phyloP scores from a whole-genome alignment of 2,329 filamentous ascomycete genomes.

The Paraphoma chrysanthemicola region DNA sequence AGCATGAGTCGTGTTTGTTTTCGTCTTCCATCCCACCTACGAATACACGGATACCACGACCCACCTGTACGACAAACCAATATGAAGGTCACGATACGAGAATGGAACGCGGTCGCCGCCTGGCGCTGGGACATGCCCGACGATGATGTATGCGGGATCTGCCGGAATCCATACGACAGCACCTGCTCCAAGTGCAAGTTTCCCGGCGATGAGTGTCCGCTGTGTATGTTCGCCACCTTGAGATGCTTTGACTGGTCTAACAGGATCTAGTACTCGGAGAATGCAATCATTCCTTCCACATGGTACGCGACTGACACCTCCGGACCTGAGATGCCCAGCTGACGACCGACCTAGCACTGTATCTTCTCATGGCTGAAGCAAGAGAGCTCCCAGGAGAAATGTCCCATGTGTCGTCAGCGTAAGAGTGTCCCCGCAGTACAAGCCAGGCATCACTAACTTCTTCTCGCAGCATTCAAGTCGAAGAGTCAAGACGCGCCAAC shows the following conservation, averaged over 20 bases:
- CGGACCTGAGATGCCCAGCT: slow-evolving; percentile 5
- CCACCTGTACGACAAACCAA: slow-evolving; percentile 10
- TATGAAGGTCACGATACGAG: slow-evolving; percentile 96
- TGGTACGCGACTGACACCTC: slow-evolving; percentile 62
- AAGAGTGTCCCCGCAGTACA: slow-evolving; percentile 40
- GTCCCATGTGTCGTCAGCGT: slow-evolving; percentile 98
- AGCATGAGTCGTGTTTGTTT: slow-evolving; percentile 26
- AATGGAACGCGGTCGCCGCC: slow-evolving; percentile 92
- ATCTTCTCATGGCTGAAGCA: slow-evolving; percentile 96
- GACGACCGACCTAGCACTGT: slow-evolving; percentile 72
- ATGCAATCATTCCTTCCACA: slow-evolving; percentile 97
- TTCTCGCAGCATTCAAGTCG: slow-evolving; percentile 45
- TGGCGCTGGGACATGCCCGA: slow-evolving; percentile 99
- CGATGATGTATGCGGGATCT: slow-evolving; percentile 98
- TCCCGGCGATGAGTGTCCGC: slow-evolving; percentile 91
- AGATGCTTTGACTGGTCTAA: slow-evolving; percentile 11
- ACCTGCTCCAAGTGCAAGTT: slow-evolving; percentile 98
- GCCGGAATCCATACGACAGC: slow-evolving; percentile 95
- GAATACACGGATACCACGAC: slow-evolving; percentile 4
- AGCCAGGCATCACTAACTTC: slow-evolving; percentile 15
- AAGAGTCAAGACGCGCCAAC: slow-evolving; percentile 43
- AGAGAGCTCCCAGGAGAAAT: slow-evolving; percentile 90
- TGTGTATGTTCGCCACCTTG: slow-evolving; percentile 67
- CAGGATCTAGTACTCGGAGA: slow-evolving; percentile 79
- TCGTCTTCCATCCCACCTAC: slow-evolving; percentile 11